Evolutionary conservation across 2,329 filamentous ascomycete species (phyloP).

Genomic region (Hymenoscyphus fructigenus): DNA sequence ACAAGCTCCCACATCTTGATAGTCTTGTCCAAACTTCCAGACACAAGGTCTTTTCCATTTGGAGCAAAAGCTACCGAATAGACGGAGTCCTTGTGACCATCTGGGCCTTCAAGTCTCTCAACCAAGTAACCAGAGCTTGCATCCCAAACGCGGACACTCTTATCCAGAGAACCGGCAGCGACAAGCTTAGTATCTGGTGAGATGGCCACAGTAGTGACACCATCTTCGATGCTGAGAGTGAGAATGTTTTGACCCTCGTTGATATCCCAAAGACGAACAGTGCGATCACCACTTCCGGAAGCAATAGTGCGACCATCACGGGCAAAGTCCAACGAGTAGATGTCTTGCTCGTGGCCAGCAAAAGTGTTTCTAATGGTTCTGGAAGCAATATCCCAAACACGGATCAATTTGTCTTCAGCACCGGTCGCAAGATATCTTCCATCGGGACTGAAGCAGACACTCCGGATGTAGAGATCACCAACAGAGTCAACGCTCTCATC

Average conservation of each 20-base stretch:
- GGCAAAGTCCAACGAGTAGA: conserved; percentile 94
- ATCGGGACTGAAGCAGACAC: conserved; percentile 97
- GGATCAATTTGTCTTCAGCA: conserved; percentile 95
- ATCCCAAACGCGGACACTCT: conserved; percentile 98
- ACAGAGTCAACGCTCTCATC: conserved; percentile 84
- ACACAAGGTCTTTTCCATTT: conserved; percentile 88
- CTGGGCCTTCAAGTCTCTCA: conserved; percentile 86
- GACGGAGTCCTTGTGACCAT: conserved; percentile 95
- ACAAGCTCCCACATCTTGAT: conserved; percentile 99
- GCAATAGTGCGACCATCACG: conserved; percentile 92
- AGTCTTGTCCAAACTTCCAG: conserved; percentile 92
- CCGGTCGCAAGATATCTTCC: conserved; percentile 92
- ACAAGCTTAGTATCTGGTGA: conserved; percentile 94
- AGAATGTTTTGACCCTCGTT: conserved; percentile 79
- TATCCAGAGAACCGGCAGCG: conserved; percentile 91
- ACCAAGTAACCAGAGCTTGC: conserved; percentile 81
- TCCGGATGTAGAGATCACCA: conserved; percentile 94
- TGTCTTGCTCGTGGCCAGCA: conserved; percentile 96
- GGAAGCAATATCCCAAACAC: conserved; percentile 90
- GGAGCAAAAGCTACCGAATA: conserved; percentile 97
- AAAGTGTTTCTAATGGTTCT: conserved; percentile 90
- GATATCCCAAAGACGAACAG: conserved; percentile 95
- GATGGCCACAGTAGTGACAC: conserved; percentile 95
- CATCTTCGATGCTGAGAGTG: conserved; percentile 90
- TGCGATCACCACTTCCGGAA: conserved; percentile 91